These are phyloP conservation scores for Clarireedia homoeocarpa DNA, from an alignment of 2,329 filamentous ascomycete species.

Conservation along the genomic window DNA sequence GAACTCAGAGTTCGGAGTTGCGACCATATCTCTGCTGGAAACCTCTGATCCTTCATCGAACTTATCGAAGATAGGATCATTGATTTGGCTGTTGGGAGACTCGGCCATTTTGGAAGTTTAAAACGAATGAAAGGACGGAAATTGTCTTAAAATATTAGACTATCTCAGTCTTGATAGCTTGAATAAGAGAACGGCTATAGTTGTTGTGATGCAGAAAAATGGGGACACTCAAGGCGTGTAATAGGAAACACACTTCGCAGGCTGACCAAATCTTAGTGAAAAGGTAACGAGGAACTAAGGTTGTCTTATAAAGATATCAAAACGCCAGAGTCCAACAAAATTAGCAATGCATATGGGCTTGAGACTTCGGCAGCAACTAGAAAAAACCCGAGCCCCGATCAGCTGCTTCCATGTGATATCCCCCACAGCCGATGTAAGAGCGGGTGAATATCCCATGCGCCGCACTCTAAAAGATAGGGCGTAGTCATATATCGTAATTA, in stretches of 20 bases:
- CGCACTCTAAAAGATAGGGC: constrained; percentile 12
- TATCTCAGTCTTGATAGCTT: background rate
- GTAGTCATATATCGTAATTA: constrained; percentile 12
- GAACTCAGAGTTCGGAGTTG: constrained; percentile 24
- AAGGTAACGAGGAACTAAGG: background rate
- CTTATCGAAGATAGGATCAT: constrained; percentile 23
- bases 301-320: constrained; percentile 3
- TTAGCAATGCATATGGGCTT: background rate
- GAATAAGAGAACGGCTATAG: background rate
- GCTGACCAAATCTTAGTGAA: background rate
- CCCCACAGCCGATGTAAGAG: constrained; percentile 20
- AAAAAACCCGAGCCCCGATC: constrained; percentile 14
- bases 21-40: constrained; percentile 20
- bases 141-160: background rate
- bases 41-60: constrained; percentile 19
- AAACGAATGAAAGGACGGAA: background rate
- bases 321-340: background rate
- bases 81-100: constrained; percentile 21
- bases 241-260: background rate
- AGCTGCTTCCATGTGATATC: constrained; percentile 24
- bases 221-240: background rate
- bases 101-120: constrained; percentile 11
- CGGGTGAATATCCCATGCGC: constrained; percentile 23
- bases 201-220: background rate
- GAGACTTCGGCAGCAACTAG: background rate